A percentile compares a stretch with the other conserved stretches of the same genome.
phyloP scores from a whole-genome alignment of 2,329 filamentous ascomycete species.

The Fusarium mangiferae region DNA sequence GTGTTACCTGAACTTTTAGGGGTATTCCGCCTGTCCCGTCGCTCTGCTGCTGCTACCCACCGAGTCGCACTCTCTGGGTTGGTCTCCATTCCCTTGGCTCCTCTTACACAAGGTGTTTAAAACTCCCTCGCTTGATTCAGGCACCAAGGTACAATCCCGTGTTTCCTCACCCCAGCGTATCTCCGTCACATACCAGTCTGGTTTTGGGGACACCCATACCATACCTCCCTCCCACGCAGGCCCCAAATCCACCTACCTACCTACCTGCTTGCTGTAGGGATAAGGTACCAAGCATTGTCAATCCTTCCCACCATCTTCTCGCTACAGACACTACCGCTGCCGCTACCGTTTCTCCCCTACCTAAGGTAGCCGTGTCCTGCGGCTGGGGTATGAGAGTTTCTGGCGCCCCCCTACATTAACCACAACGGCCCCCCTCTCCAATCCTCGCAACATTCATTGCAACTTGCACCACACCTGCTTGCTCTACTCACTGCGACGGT shows the following conservation, averaged over 20 bases:
- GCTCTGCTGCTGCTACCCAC: constrained; percentile 11
- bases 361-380: constrained; percentile 13
- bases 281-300: constrained; percentile 19
- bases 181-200: constrained; percentile 36
- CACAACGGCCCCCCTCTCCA: constrained; percentile 28
- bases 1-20: constrained; percentile 6
- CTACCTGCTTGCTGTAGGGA: not conserved
- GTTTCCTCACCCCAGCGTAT: constrained; percentile 22
- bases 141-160: constrained; percentile 29
- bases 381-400: constrained; percentile 15
- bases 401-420: constrained; percentile 41
- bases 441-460: constrained; percentile 39
- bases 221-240: constrained; percentile 15
- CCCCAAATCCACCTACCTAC: constrained; percentile 9
- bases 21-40: constrained; percentile 21
- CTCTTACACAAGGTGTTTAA: constrained; percentile 32
- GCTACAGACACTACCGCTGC: constrained; percentile 33
- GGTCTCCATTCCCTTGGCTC: constrained; percentile 10
- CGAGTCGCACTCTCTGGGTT: constrained; percentile 9
- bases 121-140: constrained; percentile 31
- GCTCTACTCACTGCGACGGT: constrained; percentile 29
- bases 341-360: constrained; percentile 34
- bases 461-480: constrained; percentile 40
- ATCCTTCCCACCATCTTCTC: constrained; percentile 29
- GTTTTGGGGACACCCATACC: constrained; percentile 28